A percentile compares a stretch with the other conserved stretches of the same genome.
Conservation (phyloP, 164 flowering plant species). For the Magnolia officinalis region DNA sequence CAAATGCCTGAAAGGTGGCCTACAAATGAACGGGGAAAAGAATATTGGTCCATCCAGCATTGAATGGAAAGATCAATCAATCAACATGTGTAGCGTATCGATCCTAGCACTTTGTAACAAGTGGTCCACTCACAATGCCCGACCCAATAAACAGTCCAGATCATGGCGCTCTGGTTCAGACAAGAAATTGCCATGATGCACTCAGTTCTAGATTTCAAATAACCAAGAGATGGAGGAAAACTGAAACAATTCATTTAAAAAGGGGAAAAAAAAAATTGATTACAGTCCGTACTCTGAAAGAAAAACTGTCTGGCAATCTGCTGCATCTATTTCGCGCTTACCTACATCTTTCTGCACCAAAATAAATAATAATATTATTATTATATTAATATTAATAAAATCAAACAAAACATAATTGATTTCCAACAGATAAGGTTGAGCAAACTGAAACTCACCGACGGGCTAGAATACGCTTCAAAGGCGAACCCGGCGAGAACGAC, state of each 20-base stretch:
- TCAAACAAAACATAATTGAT: not conserved
- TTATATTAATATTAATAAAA: too few relatives aligned
- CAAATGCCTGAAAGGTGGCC: too few relatives aligned
- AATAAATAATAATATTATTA: not conserved
- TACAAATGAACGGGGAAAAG: too few relatives aligned
- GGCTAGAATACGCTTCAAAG: constrained; percentile 81
- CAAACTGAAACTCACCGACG: constrained; percentile 47
- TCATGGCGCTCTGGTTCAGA: too few relatives aligned
- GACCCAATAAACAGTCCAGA: too few relatives aligned
- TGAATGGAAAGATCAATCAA: too few relatives aligned
- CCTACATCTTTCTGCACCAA: constrained; percentile 57
- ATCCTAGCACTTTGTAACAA: too few relatives aligned
- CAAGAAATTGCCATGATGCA: too few relatives aligned
- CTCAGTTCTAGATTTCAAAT: not conserved
- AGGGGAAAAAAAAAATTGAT: not conserved
- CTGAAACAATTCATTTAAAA: not conserved
- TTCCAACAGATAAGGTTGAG: not conserved
- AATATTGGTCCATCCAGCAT: too few relatives aligned
- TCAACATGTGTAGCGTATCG: too few relatives aligned
- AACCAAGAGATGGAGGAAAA: not conserved
- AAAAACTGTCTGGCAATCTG: constrained; percentile 69
- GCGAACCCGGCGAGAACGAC: constrained; percentile 95
- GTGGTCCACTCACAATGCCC: too few relatives aligned
- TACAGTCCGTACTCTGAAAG: constrained; percentile 74
- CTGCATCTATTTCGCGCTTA: constrained; percentile 73